A percentile compares a stretch with the other conserved stretches of the same genome.
Conservation (phyloP, 371 early-diverging fungal genomes). For the Basidiobolus heterosporus region DNA sequence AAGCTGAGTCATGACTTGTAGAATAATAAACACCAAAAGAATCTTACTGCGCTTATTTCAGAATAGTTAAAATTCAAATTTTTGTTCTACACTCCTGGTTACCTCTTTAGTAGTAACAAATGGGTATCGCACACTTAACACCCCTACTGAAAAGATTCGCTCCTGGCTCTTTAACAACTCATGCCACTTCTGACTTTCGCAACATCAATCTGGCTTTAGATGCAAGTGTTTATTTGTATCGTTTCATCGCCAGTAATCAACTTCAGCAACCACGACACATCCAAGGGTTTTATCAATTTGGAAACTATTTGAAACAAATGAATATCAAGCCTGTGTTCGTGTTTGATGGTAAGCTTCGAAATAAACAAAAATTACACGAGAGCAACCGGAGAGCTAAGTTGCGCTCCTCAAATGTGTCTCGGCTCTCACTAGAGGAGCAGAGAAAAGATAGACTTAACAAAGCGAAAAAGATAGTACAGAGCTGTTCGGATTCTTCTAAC, state of each 20-base stretch:
- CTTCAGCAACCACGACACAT: not conserved
- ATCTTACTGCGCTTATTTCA: no score
- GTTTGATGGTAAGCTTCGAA: not conserved
- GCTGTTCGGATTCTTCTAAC: not conserved
- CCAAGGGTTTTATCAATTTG: not conserved
- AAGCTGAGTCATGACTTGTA: no score
- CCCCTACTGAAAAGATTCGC: not conserved
- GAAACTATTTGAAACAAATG: not conserved
- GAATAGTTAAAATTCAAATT: no score
- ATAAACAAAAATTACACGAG: not conserved
- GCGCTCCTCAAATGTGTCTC: no score
- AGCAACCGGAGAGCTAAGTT: not conserved
- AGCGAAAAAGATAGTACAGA: not conserved
- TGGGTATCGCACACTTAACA: not conserved
- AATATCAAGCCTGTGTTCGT: not conserved
- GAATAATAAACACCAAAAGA: no score
- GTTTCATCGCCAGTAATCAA: not conserved
- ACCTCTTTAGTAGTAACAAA: not conserved
- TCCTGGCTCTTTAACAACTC: not conserved
- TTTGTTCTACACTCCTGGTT: not conserved
- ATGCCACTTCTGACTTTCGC: no score
- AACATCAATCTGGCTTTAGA: not conserved
- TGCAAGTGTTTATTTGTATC: not conserved
- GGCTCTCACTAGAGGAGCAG: not conserved
- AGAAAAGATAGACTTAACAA: not conserved